These are phyloP conservation scores for Talaromyces liani DNA, from an alignment of 495 filamentous ascomycete species.

Conservation along the genomic window DNA sequence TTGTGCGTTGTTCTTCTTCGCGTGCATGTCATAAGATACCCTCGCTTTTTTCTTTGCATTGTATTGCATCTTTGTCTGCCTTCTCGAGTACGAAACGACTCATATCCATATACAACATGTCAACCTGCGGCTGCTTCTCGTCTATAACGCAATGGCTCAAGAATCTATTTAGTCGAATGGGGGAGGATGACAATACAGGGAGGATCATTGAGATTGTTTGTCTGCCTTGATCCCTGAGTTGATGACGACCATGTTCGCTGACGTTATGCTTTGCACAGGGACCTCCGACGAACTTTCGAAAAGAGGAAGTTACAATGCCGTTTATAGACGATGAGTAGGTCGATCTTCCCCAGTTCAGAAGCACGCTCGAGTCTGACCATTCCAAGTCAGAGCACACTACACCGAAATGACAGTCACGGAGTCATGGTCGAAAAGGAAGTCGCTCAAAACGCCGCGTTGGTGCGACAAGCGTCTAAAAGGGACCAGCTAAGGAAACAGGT, in stretches of 20 bases:
- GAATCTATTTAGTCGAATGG: constrained; percentile 24
- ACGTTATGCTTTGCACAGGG: too few species aligned
- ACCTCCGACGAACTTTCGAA: constrained; percentile 38
- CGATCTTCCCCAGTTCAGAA: constrained; percentile 11
- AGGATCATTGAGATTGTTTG: constrained; percentile 33
- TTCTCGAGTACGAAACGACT: not conserved
- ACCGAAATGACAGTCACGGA: constrained; percentile 26
- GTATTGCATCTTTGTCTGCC: not conserved
- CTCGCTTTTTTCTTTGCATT: constrained; percentile 7
- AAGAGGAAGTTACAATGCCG: constrained; percentile 34
- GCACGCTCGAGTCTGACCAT: constrained; percentile 21
- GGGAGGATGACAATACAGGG: not conserved
- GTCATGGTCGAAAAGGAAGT: constrained; percentile 25
- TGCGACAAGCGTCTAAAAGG: constrained; percentile 22
- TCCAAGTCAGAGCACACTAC: constrained; percentile 28
- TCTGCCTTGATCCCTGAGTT: not conserved
- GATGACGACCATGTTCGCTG: not conserved
- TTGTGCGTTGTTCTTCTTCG: not conserved
- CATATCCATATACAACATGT: not conserved
- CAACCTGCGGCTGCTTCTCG: constrained; percentile 23
- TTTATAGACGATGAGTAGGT: constrained; percentile 41
- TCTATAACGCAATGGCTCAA: constrained; percentile 31
- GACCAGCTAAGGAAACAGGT: constrained; percentile 27
- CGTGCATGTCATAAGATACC: constrained; percentile 1
- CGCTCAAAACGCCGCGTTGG: constrained; percentile 19